Conservation (phyloP, 306 rosid genomes). For the Morella rubra region DNA sequence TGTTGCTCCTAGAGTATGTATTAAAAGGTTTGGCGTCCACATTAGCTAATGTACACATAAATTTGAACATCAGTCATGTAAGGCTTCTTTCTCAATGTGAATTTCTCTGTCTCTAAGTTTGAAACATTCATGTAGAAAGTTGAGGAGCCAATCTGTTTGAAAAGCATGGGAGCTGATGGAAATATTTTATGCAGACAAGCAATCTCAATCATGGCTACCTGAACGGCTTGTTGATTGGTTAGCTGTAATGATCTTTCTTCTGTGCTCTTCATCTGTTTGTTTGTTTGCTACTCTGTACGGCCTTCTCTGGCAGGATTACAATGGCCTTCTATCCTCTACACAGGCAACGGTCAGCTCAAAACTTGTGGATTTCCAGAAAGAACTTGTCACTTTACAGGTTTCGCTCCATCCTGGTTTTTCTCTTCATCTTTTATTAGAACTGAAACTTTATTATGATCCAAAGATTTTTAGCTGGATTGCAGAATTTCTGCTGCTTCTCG, state of each 20-base stretch:
- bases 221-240: slow-evolving; percentile 97
- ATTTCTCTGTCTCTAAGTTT: slow-evolving; percentile 14
- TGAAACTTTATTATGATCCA: neutral
- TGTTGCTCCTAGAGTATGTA: neutral
- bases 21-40: neutral
- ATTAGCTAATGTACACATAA: neutral
- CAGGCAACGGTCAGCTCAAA: slow-evolving; percentile 67
- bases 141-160: slow-evolving; percentile 72
- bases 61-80: neutral
- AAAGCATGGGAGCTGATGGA: slow-evolving; percentile 97
- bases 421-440: neutral
- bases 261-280: slow-evolving; percentile 12
- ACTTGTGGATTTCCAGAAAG: slow-evolving; percentile 66
- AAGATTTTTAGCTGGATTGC: neutral
- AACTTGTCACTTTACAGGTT: slow-evolving; percentile 75
- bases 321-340: slow-evolving; percentile 69
- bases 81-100: neutral
- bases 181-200: slow-evolving; percentile 88
- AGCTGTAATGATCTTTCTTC: slow-evolving; percentile 68
- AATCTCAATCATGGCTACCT: slow-evolving; percentile 80
- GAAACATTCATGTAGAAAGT: slow-evolving; percentile 46
- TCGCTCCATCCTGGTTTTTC: slow-evolving; percentile 21
- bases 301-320: slow-evolving; percentile 61
- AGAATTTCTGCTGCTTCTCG: neutral
- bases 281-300: slow-evolving; percentile 11